Conservation (phyloP, 169 alveolate genomes). For the Ichthyophthirius multifiliis region DNA sequence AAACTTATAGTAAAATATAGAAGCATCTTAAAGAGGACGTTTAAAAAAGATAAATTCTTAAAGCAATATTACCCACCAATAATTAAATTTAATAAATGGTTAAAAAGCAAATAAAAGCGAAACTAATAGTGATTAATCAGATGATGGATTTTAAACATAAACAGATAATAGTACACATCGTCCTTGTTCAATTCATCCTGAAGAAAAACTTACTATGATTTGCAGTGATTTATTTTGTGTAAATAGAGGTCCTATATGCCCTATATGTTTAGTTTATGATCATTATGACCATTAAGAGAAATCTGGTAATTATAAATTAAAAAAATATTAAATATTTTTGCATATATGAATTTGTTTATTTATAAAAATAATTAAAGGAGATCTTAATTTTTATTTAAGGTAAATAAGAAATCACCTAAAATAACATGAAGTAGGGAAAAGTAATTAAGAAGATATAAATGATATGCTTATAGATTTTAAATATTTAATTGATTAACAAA, state of each 20-base stretch:
- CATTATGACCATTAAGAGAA: background rate
- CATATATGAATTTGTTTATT: no score
- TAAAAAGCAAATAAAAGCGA: no score
- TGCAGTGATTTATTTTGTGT: background rate
- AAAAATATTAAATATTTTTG: no score
- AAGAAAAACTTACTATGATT: background rate
- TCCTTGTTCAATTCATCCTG: background rate
- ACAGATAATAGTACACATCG: background rate
- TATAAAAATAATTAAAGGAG: no score
- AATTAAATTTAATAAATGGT: no score
- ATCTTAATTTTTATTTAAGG: background rate
- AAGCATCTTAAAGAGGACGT: no score
- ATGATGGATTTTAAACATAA: no score
- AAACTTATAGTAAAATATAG: no score
- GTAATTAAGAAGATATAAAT: constrained; percentile 8
- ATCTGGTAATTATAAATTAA: no score
- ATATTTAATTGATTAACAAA: background rate
- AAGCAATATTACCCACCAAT: no score
- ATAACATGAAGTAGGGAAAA: background rate
- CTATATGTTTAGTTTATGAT: background rate
- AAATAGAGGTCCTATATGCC: background rate
- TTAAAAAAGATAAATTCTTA: no score
- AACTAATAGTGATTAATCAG: no score
- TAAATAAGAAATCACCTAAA: background rate
- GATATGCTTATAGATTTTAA: constrained; percentile 1